Conservation (phyloP, 805 yeast genomes). For the Isabelozyma rhagii region DNA sequence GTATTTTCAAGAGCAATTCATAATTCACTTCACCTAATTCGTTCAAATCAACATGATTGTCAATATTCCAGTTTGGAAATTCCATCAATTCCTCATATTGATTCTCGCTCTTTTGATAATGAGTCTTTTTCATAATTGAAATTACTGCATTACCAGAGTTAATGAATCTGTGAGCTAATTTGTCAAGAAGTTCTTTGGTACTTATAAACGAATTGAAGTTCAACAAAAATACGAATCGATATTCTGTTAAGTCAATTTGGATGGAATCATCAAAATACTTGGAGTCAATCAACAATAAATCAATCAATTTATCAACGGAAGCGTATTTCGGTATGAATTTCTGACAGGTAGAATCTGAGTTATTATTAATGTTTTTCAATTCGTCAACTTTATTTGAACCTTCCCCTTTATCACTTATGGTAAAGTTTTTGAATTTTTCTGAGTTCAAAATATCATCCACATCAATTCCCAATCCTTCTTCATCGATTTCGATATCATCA, state of each 20-base stretch:
- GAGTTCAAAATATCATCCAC: conserved; percentile 41
- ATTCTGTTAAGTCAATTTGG: conserved; percentile 37
- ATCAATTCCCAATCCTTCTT: conserved; percentile 40
- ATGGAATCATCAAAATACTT: conserved; percentile 46
- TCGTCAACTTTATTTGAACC: neutral
- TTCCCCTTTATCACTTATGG: conserved; percentile 9
- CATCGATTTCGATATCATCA: conserved; percentile 33
- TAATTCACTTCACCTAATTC: conserved; percentile 53
- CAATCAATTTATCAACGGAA: conserved; percentile 71
- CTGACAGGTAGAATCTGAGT: conserved; percentile 4
- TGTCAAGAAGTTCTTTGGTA: conserved; percentile 37
- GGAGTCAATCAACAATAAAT: conserved; percentile 71
- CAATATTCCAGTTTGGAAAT: conserved; percentile 62
- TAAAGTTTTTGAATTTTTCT: conserved; percentile 34
- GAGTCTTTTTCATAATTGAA: conserved; percentile 37
- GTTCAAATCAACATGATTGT: conserved; percentile 32
- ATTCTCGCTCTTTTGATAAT: conserved; percentile 12
- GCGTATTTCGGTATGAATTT: conserved; percentile 46
- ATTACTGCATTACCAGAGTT: conserved; percentile 44
- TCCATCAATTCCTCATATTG: conserved; percentile 8
- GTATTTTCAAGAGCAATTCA: conserved; percentile 70
- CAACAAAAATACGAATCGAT: conserved; percentile 38
- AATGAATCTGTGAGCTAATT: conserved; percentile 38
- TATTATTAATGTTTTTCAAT: conserved; percentile 7
- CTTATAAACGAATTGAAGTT: conserved; percentile 39